Evolutionary conservation across 1,284 basidiomycete genomes (phyloP), one percentile per base, ranked within the genome.

Genomic region (Macrocystidia cucumis): DNA sequence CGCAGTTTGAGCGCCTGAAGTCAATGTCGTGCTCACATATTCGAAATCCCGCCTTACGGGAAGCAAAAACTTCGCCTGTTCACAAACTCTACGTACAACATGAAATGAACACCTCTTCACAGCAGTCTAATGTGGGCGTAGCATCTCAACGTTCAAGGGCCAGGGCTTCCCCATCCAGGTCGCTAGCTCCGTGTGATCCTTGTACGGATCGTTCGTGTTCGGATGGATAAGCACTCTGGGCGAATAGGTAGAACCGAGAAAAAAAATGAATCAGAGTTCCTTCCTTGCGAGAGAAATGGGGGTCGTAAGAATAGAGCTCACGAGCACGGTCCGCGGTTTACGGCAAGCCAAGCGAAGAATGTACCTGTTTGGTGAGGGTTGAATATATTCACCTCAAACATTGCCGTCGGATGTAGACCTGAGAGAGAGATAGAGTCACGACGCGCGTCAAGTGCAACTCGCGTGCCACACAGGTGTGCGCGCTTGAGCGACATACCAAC

Each of bases 361-460:
- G 77, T 64, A 1, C 80, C 79, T 1, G 77, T 78, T 46, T 83
- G 72, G 41, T 71, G 70, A 2, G 79, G 76, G 4, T 57, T 72
- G 54, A 81, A 81, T 3, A 71, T 72, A 50, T 82, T 78, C 29
- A 81, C 68, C 51, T 81, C 78, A 48, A 81, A 83, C 76, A 80
- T 82, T 1, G 78, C 69, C 2, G 69, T 67, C 0, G 79, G 75
- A 44, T 80, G 76, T 0, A 74, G 77, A 1, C 75, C 72, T 72
- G 35, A 12, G 16, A 18, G 20, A 32, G 11, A 21, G 9, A 17
- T n/a, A n/a, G n/a, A n/a, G n/a, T n/a, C n/a, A n/a, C n/a, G n/a
- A n/a, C n/a, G n/a, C 41, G 59, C n/a, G n/a, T n/a, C n/a, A n/a
- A n/a, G n/a, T n/a, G n/a, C n/a, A n/a, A n/a, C n/a, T n/a, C n/a